Evolutionary conservation across 116 monocot genomes (phyloP).

Genomic region (Dioscorea cayenensis): DNA sequence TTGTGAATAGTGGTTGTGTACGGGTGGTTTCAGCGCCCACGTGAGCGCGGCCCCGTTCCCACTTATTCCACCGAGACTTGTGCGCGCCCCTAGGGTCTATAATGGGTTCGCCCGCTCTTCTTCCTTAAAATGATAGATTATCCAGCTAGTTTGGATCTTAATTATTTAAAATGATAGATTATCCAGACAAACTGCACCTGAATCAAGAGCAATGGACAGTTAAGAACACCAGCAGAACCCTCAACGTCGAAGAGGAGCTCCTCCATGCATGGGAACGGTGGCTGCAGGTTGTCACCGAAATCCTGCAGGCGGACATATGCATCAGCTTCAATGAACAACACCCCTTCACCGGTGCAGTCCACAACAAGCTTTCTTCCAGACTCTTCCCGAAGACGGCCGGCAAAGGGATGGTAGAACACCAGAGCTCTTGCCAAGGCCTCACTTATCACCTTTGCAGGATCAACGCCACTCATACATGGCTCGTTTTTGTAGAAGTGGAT

Average conservation of each 20-base stretch:
- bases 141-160: too few species aligned
- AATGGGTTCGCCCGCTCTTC: too few species aligned
- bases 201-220: background rate
- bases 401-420: conserved; percentile 27
- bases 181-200: too few species aligned
- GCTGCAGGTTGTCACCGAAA: conserved; percentile 12
- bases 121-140: too few species aligned
- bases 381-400: conserved; percentile 22
- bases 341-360: conserved; percentile 31
- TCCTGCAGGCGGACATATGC: conserved; percentile 17
- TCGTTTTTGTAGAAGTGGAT: conserved; percentile 25
- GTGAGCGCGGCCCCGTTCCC: too few species aligned
- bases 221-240: too few species aligned
- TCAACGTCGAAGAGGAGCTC: conserved; percentile 14
- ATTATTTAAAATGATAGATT: too few species aligned
- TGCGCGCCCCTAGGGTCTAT: too few species aligned
- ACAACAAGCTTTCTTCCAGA: conserved; percentile 21
- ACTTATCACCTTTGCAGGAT: conserved; percentile 20
- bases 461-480: conserved; percentile 9
- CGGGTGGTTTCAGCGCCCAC: too few species aligned
- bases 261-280: conserved; percentile 20
- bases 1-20: too few species aligned
- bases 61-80: too few species aligned
- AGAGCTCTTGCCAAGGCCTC: conserved; percentile 21
- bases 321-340: conserved; percentile 33